Conservation (phyloP, 805 yeast species). For the Cyberlindnera lachancei region DNA sequence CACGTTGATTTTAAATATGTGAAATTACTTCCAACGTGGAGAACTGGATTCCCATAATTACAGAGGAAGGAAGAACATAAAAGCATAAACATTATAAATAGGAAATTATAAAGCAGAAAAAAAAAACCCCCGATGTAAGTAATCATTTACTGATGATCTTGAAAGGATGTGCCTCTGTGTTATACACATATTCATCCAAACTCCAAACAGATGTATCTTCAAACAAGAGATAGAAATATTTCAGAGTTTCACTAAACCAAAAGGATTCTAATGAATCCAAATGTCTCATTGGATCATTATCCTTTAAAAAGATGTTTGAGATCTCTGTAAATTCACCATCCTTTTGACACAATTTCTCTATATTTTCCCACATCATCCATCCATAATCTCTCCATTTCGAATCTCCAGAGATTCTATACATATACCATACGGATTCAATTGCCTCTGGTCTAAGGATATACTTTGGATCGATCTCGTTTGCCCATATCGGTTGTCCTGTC, state of each 20-base stretch:
- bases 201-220: slow-evolving; percentile 35
- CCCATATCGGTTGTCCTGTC: slow-evolving; percentile 24
- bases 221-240: slow-evolving; percentile 45
- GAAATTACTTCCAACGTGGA: slow-evolving; percentile 53
- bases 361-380: slow-evolving; percentile 36
- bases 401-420: slow-evolving; percentile 57
- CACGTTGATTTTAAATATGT: slow-evolving; percentile 40
- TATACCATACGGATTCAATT: slow-evolving; percentile 50
- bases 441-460: slow-evolving; percentile 54
- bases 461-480: slow-evolving; percentile 28
- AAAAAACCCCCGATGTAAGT: neutral
- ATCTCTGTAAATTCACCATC: slow-evolving; percentile 33
- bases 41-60: slow-evolving; percentile 12
- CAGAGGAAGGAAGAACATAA: too few species aligned
- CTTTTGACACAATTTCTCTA: slow-evolving; percentile 24
- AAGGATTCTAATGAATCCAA: slow-evolving; percentile 37
- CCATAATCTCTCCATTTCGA: slow-evolving; percentile 49
- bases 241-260: slow-evolving; percentile 55
- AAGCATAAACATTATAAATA: too few species aligned
- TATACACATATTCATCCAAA: slow-evolving; percentile 48
- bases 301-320: slow-evolving; percentile 29
- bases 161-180: slow-evolving; percentile 60
- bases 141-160: slow-evolving; percentile 11
- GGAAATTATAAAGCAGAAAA: too few species aligned
- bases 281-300: slow-evolving; percentile 17